Percentiles rank a stretch among this genome's conserved stretches.
Evolutionary conservation across 768 basidiomycete species (phyloP).

Genomic region (Flagelloscypha sp.): DNA sequence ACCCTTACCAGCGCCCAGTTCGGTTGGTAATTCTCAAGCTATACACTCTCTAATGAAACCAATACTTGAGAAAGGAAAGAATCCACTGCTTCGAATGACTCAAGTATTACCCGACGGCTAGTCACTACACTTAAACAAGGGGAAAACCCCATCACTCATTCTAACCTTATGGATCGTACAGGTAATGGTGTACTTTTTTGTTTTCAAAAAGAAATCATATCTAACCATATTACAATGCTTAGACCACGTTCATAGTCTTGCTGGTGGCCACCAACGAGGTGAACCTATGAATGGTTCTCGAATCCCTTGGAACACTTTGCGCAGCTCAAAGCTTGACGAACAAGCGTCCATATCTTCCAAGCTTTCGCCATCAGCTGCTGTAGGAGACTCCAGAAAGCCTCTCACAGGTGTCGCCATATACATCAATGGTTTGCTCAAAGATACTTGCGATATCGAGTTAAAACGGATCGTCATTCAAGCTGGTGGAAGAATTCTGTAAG

Average conservation of each 20-base stretch:
- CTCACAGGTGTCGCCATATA: slow-evolving; percentile 49
- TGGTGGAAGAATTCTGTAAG: slow-evolving; percentile 61
- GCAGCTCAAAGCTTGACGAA: slow-evolving; percentile 33
- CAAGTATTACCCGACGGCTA: slow-evolving; percentile 54
- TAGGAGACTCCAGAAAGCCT: slow-evolving; percentile 20
- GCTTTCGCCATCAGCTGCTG: slow-evolving; percentile 11
- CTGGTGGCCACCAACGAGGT: slow-evolving; percentile 62
- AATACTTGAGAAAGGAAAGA: no score
- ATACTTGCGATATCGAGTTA: slow-evolving; percentile 76
- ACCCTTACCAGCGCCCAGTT: no score
- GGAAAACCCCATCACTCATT: slow-evolving; percentile 75
- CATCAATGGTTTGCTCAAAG: slow-evolving; percentile 60
- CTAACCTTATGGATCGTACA: slow-evolving; percentile 51
- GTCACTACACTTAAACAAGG: slow-evolving; percentile 52
- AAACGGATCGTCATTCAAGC: slow-evolving; percentile 56
- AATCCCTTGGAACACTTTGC: slow-evolving; percentile 33
- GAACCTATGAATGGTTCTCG: slow-evolving; percentile 29
- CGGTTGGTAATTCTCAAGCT: no score
- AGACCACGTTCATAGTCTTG: slow-evolving; percentile 56
- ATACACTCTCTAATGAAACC: no score
- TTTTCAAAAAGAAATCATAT: background rate
- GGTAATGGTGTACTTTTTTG: slow-evolving; percentile 29
- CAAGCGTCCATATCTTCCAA: slow-evolving; percentile 13
- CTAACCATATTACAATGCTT: slow-evolving; percentile 2
- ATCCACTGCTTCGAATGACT: no score